A percentile compares a stretch with the other conserved stretches of the same genome.
phyloP scores from a whole-genome alignment of 2,329 filamentous ascomycete species.

The Fusarium ambrosium region DNA sequence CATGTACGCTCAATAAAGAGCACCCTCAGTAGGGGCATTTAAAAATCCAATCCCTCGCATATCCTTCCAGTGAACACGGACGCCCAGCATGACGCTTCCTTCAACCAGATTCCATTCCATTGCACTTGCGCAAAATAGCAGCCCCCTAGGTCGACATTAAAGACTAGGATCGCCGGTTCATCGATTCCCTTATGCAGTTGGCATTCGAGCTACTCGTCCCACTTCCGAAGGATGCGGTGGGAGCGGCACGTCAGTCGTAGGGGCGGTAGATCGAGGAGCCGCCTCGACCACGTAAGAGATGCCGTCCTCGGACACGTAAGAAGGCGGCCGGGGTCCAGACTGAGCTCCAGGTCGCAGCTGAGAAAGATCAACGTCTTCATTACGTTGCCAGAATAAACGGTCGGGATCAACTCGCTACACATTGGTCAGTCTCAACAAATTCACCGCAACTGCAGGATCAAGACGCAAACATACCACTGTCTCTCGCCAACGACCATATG shows the following conservation, averaged over 20 bases:
- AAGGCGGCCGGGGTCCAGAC: slow-evolving; percentile 72
- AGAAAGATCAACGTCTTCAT: slow-evolving; percentile 55
- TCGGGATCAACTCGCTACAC: slow-evolving; percentile 81
- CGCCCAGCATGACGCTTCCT: neutral
- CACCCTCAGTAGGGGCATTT: slow-evolving; percentile 1
- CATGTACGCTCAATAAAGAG: slow-evolving; percentile 26
- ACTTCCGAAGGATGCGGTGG: slow-evolving; percentile 64
- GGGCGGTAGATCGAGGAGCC: slow-evolving; percentile 69
- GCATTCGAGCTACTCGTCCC: slow-evolving; percentile 46
- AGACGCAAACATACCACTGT: slow-evolving; percentile 75
- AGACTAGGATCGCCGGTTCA: neutral
- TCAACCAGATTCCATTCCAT: neutral
- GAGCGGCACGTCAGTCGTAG: slow-evolving; percentile 59
- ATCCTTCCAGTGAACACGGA: neutral
- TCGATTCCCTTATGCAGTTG: slow-evolving; percentile 15
- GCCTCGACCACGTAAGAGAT: slow-evolving; percentile 79
- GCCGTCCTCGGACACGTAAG: slow-evolving; percentile 82
- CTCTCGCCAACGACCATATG: slow-evolving; percentile 87
- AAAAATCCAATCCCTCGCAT: slow-evolving; percentile 2
- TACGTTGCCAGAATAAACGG: slow-evolving; percentile 84
- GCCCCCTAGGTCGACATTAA: neutral
- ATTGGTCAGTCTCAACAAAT: slow-evolving; percentile 16
- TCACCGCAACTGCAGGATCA: neutral
- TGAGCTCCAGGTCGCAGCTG: slow-evolving; percentile 42
- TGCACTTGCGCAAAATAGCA: neutral